These are phyloP conservation scores for Sporothrix luriei DNA, from an alignment of 2,329 filamentous ascomycete species.

Conservation along the genomic window DNA sequence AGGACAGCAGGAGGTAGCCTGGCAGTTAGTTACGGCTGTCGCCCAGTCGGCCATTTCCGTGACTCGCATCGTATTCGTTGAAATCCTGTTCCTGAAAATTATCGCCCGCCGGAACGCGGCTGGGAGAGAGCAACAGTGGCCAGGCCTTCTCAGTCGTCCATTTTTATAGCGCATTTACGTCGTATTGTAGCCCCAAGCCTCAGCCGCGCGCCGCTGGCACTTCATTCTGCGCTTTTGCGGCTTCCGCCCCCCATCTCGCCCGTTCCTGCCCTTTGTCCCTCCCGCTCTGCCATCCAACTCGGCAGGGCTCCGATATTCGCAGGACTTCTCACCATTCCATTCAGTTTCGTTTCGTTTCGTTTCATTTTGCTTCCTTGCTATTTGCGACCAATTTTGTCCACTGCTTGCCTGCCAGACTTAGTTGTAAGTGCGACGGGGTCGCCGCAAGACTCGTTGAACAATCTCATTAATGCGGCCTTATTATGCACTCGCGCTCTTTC, in stretches of 20 bases:
- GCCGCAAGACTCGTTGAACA: slow-evolving; percentile 23
- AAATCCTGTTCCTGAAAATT: slow-evolving; percentile 31
- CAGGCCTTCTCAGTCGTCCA: neutral
- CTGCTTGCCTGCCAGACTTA: neutral
- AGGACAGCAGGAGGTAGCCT: slow-evolving; percentile 4
- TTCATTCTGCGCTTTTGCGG: neutral
- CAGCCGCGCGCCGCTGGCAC: neutral
- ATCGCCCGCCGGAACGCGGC: slow-evolving; percentile 30
- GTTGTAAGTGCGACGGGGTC: slow-evolving; percentile 12
- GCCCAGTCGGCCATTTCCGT: neutral
- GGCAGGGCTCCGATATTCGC: slow-evolving; percentile 23
- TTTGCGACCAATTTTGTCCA: neutral
- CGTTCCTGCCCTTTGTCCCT: too few species aligned
- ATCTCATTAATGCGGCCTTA: neutral
- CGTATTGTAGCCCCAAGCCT: neutral
- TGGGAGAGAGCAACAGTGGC: neutral
- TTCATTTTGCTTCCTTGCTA: neutral
- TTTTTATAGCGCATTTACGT: neutral
- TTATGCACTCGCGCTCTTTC: neutral
- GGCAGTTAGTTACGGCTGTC: neutral
- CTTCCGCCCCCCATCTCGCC: neutral
- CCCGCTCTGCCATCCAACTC: neutral
- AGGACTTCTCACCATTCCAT: neutral
- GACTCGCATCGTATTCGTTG: neutral
- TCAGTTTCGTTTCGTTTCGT: neutral